Evolutionary conservation across 192 early-diverging fungal species (phyloP).

Genomic region (Linnemannia elongata): DNA sequence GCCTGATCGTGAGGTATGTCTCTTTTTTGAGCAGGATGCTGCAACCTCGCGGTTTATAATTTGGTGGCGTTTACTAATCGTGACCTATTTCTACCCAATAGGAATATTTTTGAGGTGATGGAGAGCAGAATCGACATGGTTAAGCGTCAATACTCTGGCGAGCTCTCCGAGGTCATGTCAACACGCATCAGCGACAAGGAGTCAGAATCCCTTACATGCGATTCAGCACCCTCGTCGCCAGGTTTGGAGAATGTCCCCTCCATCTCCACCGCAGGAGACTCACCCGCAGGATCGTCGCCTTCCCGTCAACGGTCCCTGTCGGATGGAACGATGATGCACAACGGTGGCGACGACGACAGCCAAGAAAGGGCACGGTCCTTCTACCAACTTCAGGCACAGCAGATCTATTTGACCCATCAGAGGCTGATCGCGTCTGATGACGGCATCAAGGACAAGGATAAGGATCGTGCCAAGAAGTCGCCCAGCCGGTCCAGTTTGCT

Average conservation of each 20-base stretch:
- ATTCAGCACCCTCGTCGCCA: conserved; percentile 37
- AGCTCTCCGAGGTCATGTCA: conserved; percentile 29
- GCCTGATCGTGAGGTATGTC: conserved; percentile 36
- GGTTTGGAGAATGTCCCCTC: background rate
- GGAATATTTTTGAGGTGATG: conserved; percentile 58
- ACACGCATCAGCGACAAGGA: conserved; percentile 31
- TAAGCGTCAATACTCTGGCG: conserved; percentile 50
- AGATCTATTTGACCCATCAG: conserved; percentile 43
- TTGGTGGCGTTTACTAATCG: too few relatives aligned
- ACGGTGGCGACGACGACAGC: conserved; percentile 24
- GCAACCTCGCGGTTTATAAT: background rate
- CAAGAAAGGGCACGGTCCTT: conserved; percentile 32
- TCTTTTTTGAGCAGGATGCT: background rate
- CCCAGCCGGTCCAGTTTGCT: conserved; percentile 46
- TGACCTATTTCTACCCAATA: background rate
- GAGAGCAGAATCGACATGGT: conserved; percentile 53
- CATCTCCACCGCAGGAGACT: background rate
- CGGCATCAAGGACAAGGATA: conserved; percentile 19
- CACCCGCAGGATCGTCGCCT: conserved; percentile 7
- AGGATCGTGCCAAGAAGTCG: conserved; percentile 39
- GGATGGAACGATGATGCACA: conserved; percentile 15
- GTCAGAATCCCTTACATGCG: conserved; percentile 12
- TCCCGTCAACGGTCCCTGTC: conserved; percentile 26
- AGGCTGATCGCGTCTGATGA: conserved; percentile 10
- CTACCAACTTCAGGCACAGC: conserved; percentile 48